These are phyloP conservation scores for Basidiobolus heterosporus DNA, from an alignment of 371 early-diverging fungal genomes.

Conservation along the genomic window DNA sequence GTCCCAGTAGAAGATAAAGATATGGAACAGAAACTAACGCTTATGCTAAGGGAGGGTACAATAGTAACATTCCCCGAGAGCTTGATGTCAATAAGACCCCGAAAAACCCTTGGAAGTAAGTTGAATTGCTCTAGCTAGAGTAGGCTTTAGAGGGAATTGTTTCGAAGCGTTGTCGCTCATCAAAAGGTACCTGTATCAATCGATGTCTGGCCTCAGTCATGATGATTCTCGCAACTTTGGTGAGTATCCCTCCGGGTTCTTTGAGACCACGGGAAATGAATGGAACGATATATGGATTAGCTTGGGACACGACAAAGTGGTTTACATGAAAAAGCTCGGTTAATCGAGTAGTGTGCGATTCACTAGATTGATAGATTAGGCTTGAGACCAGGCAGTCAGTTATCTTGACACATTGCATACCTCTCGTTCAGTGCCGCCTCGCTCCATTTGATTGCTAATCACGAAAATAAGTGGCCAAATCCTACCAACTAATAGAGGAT, in stretches of 20 bases:
- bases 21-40: constrained; percentile 14
- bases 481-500: background rate
- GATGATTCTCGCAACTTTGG: constrained; percentile 24
- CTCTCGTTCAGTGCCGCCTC: constrained; percentile 25
- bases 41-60: constrained; percentile 25
- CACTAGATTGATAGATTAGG: constrained; percentile 18
- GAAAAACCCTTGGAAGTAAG: constrained; percentile 31
- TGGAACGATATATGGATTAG: constrained; percentile 42
- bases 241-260: constrained; percentile 20
- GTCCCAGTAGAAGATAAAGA: too few relatives aligned
- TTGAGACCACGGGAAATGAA: constrained; percentile 35
- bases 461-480: background rate
- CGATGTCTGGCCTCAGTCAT: constrained; percentile 41
- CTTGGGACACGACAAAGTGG: constrained; percentile 59
- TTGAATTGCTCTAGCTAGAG: constrained; percentile 33
- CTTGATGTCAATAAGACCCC: constrained; percentile 37
- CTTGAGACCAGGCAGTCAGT: constrained; percentile 6
- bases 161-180: background rate
- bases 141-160: background rate
- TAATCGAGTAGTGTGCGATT: constrained; percentile 38
- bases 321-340: constrained; percentile 61
- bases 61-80: constrained; percentile 52
- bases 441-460: constrained; percentile 17
- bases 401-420: constrained; percentile 6
- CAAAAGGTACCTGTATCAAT: constrained; percentile 26